Percentiles rank a stretch among this genome's conserved stretches.
Conservation (phyloP, 768 basidiomycete genomes). For the Hericium coralloides region DNA sequence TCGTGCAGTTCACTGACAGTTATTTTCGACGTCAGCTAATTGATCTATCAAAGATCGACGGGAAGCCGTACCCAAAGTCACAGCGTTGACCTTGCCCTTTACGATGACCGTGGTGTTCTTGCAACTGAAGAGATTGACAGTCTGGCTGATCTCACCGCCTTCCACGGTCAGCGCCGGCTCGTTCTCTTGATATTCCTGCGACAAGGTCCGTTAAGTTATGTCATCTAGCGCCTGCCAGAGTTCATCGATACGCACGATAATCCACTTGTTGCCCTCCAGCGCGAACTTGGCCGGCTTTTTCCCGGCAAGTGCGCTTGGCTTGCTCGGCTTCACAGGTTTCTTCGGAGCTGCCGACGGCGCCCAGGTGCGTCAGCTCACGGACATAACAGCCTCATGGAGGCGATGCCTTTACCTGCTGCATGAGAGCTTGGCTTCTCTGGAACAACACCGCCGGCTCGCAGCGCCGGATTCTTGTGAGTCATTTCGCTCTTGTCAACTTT, state of each 20-base stretch:
- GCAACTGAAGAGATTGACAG: slow-evolving; percentile 85
- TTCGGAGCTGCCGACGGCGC: slow-evolving; percentile 26
- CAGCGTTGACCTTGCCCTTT: slow-evolving; percentile 92
- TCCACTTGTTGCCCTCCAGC: slow-evolving; percentile 91
- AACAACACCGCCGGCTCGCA: slow-evolving; percentile 50
- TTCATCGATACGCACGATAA: slow-evolving; percentile 49
- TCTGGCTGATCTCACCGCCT: slow-evolving; percentile 69
- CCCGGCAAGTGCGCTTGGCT: slow-evolving; percentile 72
- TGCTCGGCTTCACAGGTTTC: slow-evolving; percentile 73
- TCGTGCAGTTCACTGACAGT: slow-evolving; percentile 71
- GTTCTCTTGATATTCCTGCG: slow-evolving; percentile 88
- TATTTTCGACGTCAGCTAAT: not conserved
- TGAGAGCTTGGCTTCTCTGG: slow-evolving; percentile 27
- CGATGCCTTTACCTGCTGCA: slow-evolving; percentile 6
- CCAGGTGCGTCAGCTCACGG: not conserved
- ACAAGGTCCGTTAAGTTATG: no score
- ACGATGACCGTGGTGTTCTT: slow-evolving; percentile 77
- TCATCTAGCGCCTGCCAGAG: no score
- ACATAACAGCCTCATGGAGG: not conserved
- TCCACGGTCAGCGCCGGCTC: slow-evolving; percentile 65
- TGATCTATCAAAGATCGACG: not conserved
- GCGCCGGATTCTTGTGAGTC: slow-evolving; percentile 96
- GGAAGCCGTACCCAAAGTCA: slow-evolving; percentile 62
- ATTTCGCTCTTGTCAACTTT: slow-evolving; percentile 96
- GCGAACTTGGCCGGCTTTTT: slow-evolving; percentile 91